Percentiles rank a stretch among this genome's conserved stretches.
phyloP scores from a whole-genome alignment of 169 alveolate genomes.

The Neospora caninum region DNA sequence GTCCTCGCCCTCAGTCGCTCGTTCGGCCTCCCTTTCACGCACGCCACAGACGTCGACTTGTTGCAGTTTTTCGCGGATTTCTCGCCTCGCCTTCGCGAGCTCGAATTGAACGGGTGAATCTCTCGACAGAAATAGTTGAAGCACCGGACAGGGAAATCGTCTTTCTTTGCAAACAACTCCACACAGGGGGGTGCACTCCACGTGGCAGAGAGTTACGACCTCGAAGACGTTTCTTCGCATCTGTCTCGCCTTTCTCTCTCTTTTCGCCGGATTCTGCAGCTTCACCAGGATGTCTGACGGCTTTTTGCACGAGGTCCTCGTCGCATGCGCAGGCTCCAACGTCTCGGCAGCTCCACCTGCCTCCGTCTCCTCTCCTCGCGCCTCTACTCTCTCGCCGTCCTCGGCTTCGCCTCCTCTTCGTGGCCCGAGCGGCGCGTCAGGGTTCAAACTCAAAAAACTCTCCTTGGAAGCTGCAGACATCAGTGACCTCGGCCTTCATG shows the following conservation, averaged over 20 bases:
- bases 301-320: conserved; percentile 31
- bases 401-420: background rate
- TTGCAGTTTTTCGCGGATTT: conserved; percentile 37
- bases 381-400: background rate
- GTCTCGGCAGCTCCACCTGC: background rate
- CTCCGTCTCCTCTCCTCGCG: background rate
- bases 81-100: conserved; percentile 46
- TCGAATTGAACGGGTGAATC: conserved; percentile 59
- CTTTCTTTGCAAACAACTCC: background rate
- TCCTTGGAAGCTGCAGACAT: conserved; percentile 63
- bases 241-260: background rate
- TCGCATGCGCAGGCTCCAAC: background rate
- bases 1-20: conserved; percentile 45
- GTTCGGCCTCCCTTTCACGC: conserved; percentile 63
- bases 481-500: conserved; percentile 41
- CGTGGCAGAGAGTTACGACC: too few relatives aligned
- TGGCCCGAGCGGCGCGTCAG: background rate
- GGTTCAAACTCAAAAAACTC: background rate
- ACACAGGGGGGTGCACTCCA: background rate
- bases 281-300: conserved; percentile 39
- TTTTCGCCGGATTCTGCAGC: background rate
- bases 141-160: background rate
- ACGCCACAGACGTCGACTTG: conserved; percentile 58
- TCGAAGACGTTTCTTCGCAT: background rate
- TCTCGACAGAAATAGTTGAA: background rate